Evolutionary conservation across 495 filamentous ascomycete species (phyloP), one percentile per base, ranked within the genome.

Genomic region (Lentithecium fluviatile): DNA sequence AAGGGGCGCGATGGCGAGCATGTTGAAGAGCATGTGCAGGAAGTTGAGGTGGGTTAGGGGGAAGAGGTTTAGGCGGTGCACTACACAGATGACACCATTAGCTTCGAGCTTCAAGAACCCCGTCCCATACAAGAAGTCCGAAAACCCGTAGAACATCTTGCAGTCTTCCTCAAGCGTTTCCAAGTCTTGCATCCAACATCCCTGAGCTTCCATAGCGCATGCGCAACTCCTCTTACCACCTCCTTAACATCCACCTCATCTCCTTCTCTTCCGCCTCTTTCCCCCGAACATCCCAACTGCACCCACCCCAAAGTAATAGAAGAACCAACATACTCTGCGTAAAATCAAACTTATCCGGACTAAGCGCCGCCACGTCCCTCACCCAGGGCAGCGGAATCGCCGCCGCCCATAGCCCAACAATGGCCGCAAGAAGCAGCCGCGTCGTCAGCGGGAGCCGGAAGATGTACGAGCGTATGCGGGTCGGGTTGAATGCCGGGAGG

Each of bases 31-130:
- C 46, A 84, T 76, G 71, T 97, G 94, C 58, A 95, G 78, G 73
- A 93, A 81, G 61, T 85, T 85, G 29, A 80, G 68, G 72, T 98
- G 94, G 55, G 97, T 87, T 52, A 98, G 79, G 1, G 93, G 91
- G 71, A 89, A 98, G 10, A 91, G 95, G 69, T 96, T 97, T 17
- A 92, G 78, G 59, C 94, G 88, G 73, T 97, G 90, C 81, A 95
- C 93, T 96, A 73, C 48, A 51, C 26, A 48, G n/a, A 34, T 24
- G 29, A 54, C 19, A 62, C 32, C 40, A 52, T 48, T 82, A 88
- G 60, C 37, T 24, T 32, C 17, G 20, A 40, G 20, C 13, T 42
- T 15, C 24, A 40, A n/a, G n/a, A n/a, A n/a, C n/a, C n/a, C n/a
- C n/a, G n/a, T n/a, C n/a, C n/a, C n/a, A n/a, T n/a, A n/a, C n/a